A percentile compares a stretch with the other conserved stretches of the same genome.
These are phyloP conservation scores for Hymenoscyphus scutula DNA, from an alignment of 2,329 filamentous ascomycete species.

Conservation along the genomic window DNA sequence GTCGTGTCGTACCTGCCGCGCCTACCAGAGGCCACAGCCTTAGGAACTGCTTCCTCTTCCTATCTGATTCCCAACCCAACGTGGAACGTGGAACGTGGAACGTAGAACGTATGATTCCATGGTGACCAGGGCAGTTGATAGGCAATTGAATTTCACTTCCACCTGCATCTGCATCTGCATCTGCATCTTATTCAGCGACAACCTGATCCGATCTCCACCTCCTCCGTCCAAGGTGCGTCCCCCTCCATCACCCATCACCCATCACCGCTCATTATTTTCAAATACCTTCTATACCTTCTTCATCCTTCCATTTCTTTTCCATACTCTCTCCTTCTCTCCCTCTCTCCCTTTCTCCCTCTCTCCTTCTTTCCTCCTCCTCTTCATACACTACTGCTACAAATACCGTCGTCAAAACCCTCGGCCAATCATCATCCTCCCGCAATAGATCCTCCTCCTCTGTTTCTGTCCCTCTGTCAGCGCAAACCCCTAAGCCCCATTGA, in stretches of 20 bases:
- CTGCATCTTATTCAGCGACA: background rate
- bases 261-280: background rate
- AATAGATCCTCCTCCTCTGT: slow-evolving; percentile 5
- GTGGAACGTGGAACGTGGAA: no score
- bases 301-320: background rate
- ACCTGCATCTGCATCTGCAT: no score
- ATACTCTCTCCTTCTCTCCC: no score
- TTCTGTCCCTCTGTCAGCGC: slow-evolving; percentile 5
- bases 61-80: background rate
- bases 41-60: background rate
- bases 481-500: slow-evolving; percentile 12
- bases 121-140: no score
- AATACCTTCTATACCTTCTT: no score
- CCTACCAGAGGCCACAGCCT: background rate
- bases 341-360: no score
- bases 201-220: background rate
- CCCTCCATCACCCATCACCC: no score
- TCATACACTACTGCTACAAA: no score
- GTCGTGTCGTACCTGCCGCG: background rate
- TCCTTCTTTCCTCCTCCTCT: no score
- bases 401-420: background rate
- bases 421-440: slow-evolving; percentile 6
- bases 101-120: no score
- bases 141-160: background rate
- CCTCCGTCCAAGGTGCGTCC: no score